Conservation (phyloP, 2,329 filamentous ascomycete species). For the Beauveria caledonica region DNA sequence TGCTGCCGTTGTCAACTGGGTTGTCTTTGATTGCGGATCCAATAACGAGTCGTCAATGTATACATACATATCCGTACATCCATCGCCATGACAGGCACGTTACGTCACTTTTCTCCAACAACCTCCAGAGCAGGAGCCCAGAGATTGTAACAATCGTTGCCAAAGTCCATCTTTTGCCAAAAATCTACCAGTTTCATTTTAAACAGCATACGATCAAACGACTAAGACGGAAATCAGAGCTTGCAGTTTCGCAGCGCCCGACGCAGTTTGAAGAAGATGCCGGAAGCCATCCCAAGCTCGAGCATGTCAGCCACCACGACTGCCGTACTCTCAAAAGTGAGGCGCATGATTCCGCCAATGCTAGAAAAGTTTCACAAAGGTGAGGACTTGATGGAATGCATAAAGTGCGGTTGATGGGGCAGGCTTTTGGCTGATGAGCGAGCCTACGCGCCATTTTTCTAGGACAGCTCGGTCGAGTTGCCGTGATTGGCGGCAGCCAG, state of each 20-base stretch:
- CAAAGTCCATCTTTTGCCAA: not conserved
- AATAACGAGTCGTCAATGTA: not conserved
- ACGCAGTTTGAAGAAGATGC: constrained; percentile 4
- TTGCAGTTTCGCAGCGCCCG: not conserved
- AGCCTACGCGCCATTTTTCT: not conserved
- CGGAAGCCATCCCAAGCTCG: constrained; percentile 14
- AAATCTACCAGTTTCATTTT: not conserved
- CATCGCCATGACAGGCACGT: not conserved
- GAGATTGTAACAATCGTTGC: not conserved
- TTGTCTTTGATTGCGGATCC: not conserved
- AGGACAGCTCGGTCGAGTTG: constrained; percentile 89
- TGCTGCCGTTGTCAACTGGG: not conserved
- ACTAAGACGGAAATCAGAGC: not conserved
- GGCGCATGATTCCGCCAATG: constrained; percentile 90
- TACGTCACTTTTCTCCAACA: constrained; percentile 1
- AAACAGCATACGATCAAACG: not conserved
- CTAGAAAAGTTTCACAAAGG: constrained; percentile 95
- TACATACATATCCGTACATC: no score
- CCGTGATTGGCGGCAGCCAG: constrained; percentile 87
- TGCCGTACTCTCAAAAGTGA: constrained; percentile 70
- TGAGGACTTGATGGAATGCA: constrained; percentile 23
- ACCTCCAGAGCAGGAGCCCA: no score
- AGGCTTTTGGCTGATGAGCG: not conserved
- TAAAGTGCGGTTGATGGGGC: no score
- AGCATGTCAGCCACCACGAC: constrained; percentile 63